Conservation (phyloP, 257 asterid genomes). For the Solanum boliviense region DNA sequence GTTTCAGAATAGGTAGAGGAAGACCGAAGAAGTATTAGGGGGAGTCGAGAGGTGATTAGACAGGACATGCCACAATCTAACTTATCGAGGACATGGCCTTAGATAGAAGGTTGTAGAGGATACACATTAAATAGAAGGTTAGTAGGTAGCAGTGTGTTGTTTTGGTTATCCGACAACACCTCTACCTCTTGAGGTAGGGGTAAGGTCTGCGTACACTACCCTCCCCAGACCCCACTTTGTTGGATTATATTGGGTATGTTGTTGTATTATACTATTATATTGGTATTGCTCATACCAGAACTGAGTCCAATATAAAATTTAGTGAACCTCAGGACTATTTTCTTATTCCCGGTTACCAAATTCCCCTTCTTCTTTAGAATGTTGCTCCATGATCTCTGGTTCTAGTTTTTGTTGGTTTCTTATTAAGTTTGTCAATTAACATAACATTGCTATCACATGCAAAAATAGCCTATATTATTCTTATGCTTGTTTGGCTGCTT, state of each 20-base stretch:
- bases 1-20: background rate
- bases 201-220: background rate
- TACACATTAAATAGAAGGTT: background rate
- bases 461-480: background rate
- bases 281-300: background rate
- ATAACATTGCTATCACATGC: background rate
- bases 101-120: background rate
- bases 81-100: background rate
- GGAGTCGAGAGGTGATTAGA: background rate
- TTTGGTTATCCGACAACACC: background rate
- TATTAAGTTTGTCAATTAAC: background rate
- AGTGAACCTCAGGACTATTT: background rate
- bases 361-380: background rate
- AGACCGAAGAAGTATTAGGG: background rate
- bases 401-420: background rate
- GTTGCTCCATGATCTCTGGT: background rate
- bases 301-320: background rate
- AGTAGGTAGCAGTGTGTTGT: background rate
- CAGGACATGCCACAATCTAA: background rate
- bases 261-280: background rate
- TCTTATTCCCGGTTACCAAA: background rate
- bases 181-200: background rate
- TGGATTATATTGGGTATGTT: background rate
- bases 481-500: background rate
- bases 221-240: background rate